A percentile compares a stretch with the other conserved stretches of the same genome.
These are phyloP conservation scores for Tetrahymena elliotti DNA, from an alignment of 73 alveolate genomes.

Conservation along the genomic window DNA sequence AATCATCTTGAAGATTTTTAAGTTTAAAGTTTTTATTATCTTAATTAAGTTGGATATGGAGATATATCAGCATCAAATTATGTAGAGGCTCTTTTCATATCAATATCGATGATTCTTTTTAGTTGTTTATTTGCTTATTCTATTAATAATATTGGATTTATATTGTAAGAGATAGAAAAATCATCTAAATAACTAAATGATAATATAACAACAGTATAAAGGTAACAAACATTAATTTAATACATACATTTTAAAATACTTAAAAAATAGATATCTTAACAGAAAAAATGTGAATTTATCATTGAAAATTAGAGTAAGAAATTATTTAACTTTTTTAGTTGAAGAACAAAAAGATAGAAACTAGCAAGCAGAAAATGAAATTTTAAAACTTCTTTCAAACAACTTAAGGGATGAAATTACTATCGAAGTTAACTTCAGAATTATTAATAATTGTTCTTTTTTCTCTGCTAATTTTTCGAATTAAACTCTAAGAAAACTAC, in stretches of 20 bases:
- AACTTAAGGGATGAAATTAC: background rate
- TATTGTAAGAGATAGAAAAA: constrained; percentile 9
- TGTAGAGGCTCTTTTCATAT: constrained; percentile 51
- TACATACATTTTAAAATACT: background rate
- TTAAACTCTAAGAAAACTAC: background rate
- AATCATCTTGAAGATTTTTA: background rate
- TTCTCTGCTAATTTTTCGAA: background rate
- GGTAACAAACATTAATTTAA: background rate
- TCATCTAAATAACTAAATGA: background rate
- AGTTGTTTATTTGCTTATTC: constrained; percentile 37
- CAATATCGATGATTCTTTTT: constrained; percentile 66
- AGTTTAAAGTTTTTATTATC: background rate
- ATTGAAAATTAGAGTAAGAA: background rate
- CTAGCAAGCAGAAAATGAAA: background rate
- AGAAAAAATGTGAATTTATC: background rate
- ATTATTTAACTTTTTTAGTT: background rate
- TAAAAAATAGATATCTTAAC: background rate
- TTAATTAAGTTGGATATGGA: constrained; percentile 60
- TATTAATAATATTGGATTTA: constrained; percentile 23
- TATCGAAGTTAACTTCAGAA: background rate
- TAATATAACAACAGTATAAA: background rate
- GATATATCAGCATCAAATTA: constrained; percentile 62
- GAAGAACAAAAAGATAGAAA: background rate
- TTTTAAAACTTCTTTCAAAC: background rate
- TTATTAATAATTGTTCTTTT: no score